Conservation (phyloP, 2,329 filamentous ascomycete species). For the Sporothrix dimorphospora region DNA sequence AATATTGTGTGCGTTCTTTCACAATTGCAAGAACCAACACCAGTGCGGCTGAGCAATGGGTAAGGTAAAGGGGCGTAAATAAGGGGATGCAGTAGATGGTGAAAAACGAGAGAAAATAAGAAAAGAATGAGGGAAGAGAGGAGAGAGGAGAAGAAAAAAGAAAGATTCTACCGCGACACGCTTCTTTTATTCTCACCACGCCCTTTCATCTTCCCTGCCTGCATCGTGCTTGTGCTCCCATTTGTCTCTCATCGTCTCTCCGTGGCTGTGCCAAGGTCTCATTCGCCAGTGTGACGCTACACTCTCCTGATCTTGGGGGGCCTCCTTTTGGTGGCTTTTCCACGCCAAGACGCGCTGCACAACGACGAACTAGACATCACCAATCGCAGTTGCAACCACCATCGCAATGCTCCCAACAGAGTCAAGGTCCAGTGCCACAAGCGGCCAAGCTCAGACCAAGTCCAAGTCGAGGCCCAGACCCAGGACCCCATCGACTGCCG, state of each 20-base stretch:
- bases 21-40: neutral
- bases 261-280: neutral
- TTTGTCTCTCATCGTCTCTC: neutral
- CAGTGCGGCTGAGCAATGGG: neutral
- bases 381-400: too few relatives aligned
- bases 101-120: neutral
- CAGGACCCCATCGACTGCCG: neutral
- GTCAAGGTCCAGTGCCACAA: too few relatives aligned
- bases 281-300: neutral
- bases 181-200: neutral
- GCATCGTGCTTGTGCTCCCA: neutral
- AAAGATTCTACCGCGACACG: too few relatives aligned
- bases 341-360: neutral
- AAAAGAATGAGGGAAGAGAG: too few relatives aligned
- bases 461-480: neutral
- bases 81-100: neutral
- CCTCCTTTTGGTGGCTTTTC: neutral
- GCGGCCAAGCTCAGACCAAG: too few relatives aligned
- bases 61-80: neutral
- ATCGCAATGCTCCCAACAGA: too few relatives aligned
- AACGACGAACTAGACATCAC: neutral
- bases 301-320: too few relatives aligned
- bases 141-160: too few relatives aligned
- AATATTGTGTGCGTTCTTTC: neutral
- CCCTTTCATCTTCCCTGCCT: neutral